phyloP scores from a whole-genome alignment of 495 filamentous ascomycete species.

The Pyronema omphalodes region DNA sequence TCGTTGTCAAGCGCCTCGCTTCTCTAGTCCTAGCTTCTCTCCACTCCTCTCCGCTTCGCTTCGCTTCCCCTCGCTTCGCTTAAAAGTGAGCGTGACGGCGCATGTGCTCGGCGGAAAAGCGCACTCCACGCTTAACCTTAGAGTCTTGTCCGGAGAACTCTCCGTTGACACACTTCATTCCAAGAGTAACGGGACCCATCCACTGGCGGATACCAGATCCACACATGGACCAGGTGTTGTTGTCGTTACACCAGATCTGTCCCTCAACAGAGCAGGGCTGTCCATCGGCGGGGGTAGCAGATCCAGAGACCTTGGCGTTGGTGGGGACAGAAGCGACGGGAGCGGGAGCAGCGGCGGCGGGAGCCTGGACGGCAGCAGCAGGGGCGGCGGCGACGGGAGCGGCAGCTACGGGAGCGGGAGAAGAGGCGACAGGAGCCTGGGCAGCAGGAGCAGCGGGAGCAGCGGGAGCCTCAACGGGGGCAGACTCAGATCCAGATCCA shows the following conservation, averaged over 20 bases:
- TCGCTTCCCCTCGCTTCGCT: too few relatives aligned
- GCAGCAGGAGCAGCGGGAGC: neutral
- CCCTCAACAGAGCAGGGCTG: constrained; percentile 10
- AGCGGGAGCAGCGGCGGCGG: neutral
- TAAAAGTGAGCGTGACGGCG: constrained; percentile 9
- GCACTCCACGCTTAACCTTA: constrained; percentile 6
- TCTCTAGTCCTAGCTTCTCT: too few relatives aligned
- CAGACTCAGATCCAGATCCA: neutral
- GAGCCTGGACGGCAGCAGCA: neutral
- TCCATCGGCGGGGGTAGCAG: too few relatives aligned
- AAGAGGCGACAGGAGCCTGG: neutral
- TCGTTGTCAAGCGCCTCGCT: too few relatives aligned
- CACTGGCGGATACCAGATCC: constrained; percentile 3
- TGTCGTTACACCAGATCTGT: constrained; percentile 8
- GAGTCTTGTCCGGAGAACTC: neutral
- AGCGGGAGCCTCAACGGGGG: neutral
- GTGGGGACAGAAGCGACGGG: neutral
- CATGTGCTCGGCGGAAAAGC: constrained; percentile 15
- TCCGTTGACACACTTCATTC: constrained; percentile 10
- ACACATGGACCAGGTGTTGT: constrained; percentile 12
- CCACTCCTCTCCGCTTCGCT: too few relatives aligned
- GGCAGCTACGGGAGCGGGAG: neutral
- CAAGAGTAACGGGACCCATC: constrained; percentile 11
- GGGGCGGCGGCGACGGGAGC: neutral
- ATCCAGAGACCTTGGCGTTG: neutral